phyloP scores from a whole-genome alignment of 2,329 filamentous ascomycete species.

The Botryosphaeria dothidea region DNA sequence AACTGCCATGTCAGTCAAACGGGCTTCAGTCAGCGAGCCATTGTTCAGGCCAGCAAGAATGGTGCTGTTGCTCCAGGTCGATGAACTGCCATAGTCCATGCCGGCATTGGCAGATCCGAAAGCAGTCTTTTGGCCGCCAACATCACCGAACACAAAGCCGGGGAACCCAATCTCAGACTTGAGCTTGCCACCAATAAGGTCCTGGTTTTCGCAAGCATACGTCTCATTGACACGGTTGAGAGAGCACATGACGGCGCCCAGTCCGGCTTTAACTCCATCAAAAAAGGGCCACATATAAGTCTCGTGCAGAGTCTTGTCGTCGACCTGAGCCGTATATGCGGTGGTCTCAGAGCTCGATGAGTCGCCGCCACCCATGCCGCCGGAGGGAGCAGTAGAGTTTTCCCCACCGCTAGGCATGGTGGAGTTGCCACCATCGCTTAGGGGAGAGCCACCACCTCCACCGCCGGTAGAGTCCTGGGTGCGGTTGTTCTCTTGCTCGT shows the following conservation, averaged over 20 bases:
- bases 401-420: background rate
- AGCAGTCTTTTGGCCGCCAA: conserved; percentile 31
- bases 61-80: conserved; percentile 26
- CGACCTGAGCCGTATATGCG: conserved; percentile 72
- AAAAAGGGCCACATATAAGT: conserved; percentile 81
- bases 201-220: conserved; percentile 48
- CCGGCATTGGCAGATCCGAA: conserved; percentile 31
- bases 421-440: background rate
- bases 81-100: conserved; percentile 24
- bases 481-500: conserved; percentile 59
- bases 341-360: conserved; percentile 45
- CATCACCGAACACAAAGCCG: conserved; percentile 28
- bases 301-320: conserved; percentile 70
- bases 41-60: conserved; percentile 42
- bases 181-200: conserved; percentile 46
- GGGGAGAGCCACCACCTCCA: conserved; percentile 49
- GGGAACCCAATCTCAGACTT: conserved; percentile 50
- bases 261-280: conserved; percentile 71
- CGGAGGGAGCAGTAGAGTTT: background rate
- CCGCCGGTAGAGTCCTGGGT: conserved; percentile 64
- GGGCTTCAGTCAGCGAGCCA: conserved; percentile 40
- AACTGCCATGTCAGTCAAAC: conserved; percentile 49
- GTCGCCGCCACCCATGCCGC: conserved; percentile 52
- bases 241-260: conserved; percentile 75
- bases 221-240: conserved; percentile 55